Base-by-base conservation (phyloP, 306 rosid genomes). In the Boehmeria nivea region DNA sequence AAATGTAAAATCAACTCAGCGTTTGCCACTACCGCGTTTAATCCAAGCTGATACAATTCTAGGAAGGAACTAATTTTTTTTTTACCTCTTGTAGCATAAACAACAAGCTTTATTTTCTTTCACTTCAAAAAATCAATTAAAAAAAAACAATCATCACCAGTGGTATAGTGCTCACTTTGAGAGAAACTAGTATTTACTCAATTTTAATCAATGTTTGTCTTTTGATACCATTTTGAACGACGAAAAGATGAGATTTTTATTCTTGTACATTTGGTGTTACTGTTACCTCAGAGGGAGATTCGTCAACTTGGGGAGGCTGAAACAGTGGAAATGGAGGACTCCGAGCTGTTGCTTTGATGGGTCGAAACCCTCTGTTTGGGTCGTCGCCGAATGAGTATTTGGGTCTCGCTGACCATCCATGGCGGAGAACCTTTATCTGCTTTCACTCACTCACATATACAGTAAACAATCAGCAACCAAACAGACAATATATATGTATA, bases 311-410 rank as follows among this genome's bases (percentile, higher is more conserved):
- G 44, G 74, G 65, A 57, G 82, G 60, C 43, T 76, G 87, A 58
- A 84, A 59, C 68, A 91, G 61, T 4, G 98, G 86, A 75, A 76
- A 91, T 17, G 79, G 60, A 14, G 87, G 55, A 52, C 74, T 54
- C 49, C 61, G 81, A 21, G 83, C 51, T 6, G 78, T 64, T 51
- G 95, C 87, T 66, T 67, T 78, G 42, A 84, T 71, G 72, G 82
- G 78, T 33, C 46, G 80, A 6, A 36, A 48, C 62, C 59, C 83
- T 57, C 28, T 57, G 46, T 67, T 49, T 64, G 69, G 33, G 72
- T 58, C 61, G 48, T 46, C 42, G 31, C 31, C 61, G 54, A 66
- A 71, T 24, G 52, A 57, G 70, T 23, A 47, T 51, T 21, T 45
- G 74, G 86, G 83, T 74, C 75, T 60, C 68, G 76, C 64, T 18